Evolutionary conservation across 768 basidiomycete species (phyloP).

Genomic region (Chalciporus sphaerocephalus): DNA sequence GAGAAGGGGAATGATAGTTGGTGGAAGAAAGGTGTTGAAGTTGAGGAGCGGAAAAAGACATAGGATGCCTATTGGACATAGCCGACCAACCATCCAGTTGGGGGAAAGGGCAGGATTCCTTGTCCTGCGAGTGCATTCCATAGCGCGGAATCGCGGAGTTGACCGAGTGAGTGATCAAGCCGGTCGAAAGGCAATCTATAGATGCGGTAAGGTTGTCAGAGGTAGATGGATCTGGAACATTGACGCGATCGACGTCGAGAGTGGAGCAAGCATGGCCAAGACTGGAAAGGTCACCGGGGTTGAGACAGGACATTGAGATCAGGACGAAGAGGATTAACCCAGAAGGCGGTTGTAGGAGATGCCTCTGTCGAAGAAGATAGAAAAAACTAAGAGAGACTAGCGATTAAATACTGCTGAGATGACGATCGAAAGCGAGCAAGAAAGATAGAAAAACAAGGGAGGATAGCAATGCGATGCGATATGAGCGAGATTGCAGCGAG

Average conservation of each 20-base stretch:
- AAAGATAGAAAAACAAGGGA: conserved; percentile 15
- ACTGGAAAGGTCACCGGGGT: conserved; percentile 39
- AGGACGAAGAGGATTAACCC: not conserved
- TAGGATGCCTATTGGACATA: conserved; percentile 33
- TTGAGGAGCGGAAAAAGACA: conserved; percentile 20
- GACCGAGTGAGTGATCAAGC: conserved; percentile 15
- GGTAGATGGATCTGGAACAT: conserved; percentile 9
- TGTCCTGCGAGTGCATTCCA: conserved; percentile 35
- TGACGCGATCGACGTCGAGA: conserved; percentile 30
- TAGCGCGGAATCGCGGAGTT: conserved; percentile 32
- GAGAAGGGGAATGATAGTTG: conserved; percentile 44
- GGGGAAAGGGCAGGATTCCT: conserved; percentile 31
- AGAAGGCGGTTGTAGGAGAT: conserved; percentile 4
- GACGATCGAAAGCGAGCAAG: conserved; percentile 28
- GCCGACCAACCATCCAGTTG: conserved; percentile 30
- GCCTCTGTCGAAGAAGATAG: conserved; percentile 24
- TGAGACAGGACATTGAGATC: conserved; percentile 41
- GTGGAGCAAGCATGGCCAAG: conserved; percentile 25
- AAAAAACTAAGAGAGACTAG: conserved; percentile 23
- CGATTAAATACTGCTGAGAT: conserved; percentile 25
- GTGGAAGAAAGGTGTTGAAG: conserved; percentile 36
- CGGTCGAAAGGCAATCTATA: conserved; percentile 20
- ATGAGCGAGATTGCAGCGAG: conserved; percentile 25
- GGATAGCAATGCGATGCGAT: conserved; percentile 36
- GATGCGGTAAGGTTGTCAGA: conserved; percentile 7